Base-by-base conservation (phyloP, 2,329 filamentous ascomycete species). In the Zarea fungicola region DNA sequence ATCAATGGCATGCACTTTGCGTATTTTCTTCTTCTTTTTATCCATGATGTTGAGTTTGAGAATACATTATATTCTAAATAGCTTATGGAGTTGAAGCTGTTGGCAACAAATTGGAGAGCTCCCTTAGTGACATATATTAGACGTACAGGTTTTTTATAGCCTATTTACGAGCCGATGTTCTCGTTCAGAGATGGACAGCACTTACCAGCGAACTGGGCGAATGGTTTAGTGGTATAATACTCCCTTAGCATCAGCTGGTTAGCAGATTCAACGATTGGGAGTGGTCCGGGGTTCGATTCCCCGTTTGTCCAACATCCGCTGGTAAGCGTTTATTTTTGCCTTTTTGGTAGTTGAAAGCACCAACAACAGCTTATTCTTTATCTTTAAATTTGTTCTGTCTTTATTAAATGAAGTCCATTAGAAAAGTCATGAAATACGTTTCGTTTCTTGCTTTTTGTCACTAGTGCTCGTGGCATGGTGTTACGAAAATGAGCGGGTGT, bases 111-210 rank as follows among this genome's bases (percentile, higher is more conserved):
- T n/a, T n/a, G n/a, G n/a, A n/a, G n/a, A n/a, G n/a, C n/a, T n/a
- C n/a, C n/a, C n/a, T n/a, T n/a, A n/a, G n/a, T n/a, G n/a, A n/a
- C n/a, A n/a, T n/a, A n/a, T n/a, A n/a, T n/a, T n/a, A n/a, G n/a
- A n/a, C n/a, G n/a, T n/a, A n/a, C 8, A 13, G 11, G 18, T 6
- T n/a, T 46, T 13, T 31, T 46, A 39, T 19, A 21, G 0, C 13
- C 6, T 5, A 37, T 37, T 46, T 45, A 31, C 40, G 28, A 31
- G 32, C 26, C 19, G 11, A 18, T 16, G 47, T 42, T 5, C 31
- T 25, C 49, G 48, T 66, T 63, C 63, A 55, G 59, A 64, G 57
- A 63, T 57, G 56, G 26, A 29, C 21, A 55, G 16, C 45, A 26
- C 16, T 16, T 41, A n/a, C 3, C 11, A 21, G 34, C 37, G n/a